phyloP scores from a whole-genome alignment of 306 rosid species.

The Gastrolobium bilobum region DNA sequence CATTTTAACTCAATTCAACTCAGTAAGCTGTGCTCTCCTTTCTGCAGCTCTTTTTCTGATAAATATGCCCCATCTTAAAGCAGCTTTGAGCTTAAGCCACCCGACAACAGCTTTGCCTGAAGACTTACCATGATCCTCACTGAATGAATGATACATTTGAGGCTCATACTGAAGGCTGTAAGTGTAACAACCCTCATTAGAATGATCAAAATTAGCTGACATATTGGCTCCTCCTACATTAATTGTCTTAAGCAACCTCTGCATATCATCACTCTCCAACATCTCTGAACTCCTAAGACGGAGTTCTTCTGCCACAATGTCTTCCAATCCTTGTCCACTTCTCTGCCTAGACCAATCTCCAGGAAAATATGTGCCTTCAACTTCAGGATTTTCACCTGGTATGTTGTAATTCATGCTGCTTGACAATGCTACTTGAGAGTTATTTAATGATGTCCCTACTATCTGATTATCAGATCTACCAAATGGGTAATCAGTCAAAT shows the following conservation, averaged over 20 bases:
- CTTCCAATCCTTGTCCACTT: slow-evolving; percentile 73
- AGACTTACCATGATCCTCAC: slow-evolving; percentile 59
- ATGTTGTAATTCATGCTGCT: slow-evolving; percentile 58
- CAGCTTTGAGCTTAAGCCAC: slow-evolving; percentile 95
- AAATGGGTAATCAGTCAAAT: slow-evolving; percentile 58
- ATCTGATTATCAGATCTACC: slow-evolving; percentile 58
- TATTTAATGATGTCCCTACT: slow-evolving; percentile 48
- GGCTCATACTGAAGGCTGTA: slow-evolving; percentile 72
- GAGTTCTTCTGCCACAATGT: slow-evolving; percentile 78
- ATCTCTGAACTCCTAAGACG: slow-evolving; percentile 82
- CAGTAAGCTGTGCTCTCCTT: slow-evolving; percentile 89
- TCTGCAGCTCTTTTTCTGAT: slow-evolving; percentile 80
- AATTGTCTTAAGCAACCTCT: slow-evolving; percentile 71
- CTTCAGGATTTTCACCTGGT: slow-evolving; percentile 54
- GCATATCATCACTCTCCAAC: slow-evolving; percentile 91
- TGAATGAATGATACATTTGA: slow-evolving; percentile 55
- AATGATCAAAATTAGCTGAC: slow-evolving; percentile 56
- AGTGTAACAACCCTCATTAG: slow-evolving; percentile 63
- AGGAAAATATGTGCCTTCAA: slow-evolving; percentile 54
- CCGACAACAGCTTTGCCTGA: slow-evolving; percentile 90
- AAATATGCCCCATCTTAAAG: slow-evolving; percentile 92
- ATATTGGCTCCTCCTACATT: slow-evolving; percentile 62
- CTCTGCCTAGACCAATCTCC: slow-evolving; percentile 74
- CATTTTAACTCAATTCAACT: slow-evolving; percentile 64
- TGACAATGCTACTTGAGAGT: slow-evolving; percentile 58